These are phyloP conservation scores for Magnolia officinalis DNA, from an alignment of 164 flowering plant species.

Conservation along the genomic window DNA sequence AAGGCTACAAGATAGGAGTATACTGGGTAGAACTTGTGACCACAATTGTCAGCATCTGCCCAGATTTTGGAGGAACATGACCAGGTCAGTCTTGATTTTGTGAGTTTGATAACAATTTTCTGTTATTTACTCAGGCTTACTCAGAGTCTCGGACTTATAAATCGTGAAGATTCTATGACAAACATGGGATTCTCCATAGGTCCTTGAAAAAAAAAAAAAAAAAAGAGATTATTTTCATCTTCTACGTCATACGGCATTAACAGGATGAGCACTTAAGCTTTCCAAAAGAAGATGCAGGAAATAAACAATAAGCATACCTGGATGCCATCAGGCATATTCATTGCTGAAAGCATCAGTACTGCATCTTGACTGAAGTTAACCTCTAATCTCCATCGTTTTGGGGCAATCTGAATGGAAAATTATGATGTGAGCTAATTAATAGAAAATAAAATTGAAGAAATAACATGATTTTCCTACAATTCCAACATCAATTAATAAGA, in stretches of 20 bases:
- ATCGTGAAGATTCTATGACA: too few relatives aligned
- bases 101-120: too few relatives aligned
- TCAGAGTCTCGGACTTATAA: too few relatives aligned
- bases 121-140: too few relatives aligned
- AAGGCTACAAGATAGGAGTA: too few relatives aligned
- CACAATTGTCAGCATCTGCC: too few relatives aligned
- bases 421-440: neutral
- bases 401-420: slow-evolving; percentile 54
- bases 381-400: slow-evolving; percentile 90
- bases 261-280: neutral
- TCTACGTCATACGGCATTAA: neutral
- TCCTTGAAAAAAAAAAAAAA: too few relatives aligned
- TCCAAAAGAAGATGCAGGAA: neutral
- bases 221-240: neutral
- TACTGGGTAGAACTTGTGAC: too few relatives aligned
- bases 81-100: too few relatives aligned
- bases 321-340: slow-evolving; percentile 94
- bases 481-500: slow-evolving; percentile 73
- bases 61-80: too few relatives aligned
- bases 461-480: neutral
- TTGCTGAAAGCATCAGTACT: slow-evolving; percentile 96
- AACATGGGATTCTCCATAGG: too few relatives aligned
- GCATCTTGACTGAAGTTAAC: slow-evolving; percentile 90
- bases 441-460: neutral
- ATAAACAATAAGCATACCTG: slow-evolving; percentile 52